Evolutionary conservation across 805 yeast genomes (phyloP).

Genomic region (Barnettozyma californica): DNA sequence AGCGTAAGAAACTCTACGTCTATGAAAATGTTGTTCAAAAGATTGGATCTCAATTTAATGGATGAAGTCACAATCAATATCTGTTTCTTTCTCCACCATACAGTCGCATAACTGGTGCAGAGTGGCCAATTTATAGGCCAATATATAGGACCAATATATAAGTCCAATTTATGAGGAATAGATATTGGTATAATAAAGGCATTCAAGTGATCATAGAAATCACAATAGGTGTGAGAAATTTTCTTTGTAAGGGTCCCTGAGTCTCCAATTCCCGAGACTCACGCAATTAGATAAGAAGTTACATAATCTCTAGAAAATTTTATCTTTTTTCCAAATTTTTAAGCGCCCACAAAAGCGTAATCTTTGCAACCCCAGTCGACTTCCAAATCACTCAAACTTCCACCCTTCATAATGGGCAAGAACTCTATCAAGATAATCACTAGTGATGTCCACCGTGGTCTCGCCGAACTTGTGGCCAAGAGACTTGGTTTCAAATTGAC

Average conservation of each 20-base stretch:
- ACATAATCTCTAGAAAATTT: background rate
- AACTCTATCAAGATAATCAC: slow-evolving; percentile 66
- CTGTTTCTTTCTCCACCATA: too few species aligned
- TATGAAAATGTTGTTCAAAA: background rate
- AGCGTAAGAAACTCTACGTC: background rate
- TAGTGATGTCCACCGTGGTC: slow-evolving; percentile 60
- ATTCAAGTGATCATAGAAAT: too few species aligned
- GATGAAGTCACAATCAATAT: background rate
- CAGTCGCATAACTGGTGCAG: too few species aligned
- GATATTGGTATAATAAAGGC: too few species aligned
- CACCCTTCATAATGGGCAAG: slow-evolving; percentile 48
- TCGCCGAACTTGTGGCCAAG: slow-evolving; percentile 64
- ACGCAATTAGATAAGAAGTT: background rate
- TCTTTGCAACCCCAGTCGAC: background rate
- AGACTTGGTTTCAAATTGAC: slow-evolving; percentile 56
- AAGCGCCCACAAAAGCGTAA: background rate
- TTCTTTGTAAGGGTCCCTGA: too few species aligned
- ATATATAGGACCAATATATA: too few species aligned
- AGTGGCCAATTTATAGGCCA: too few species aligned
- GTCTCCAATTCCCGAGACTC: too few species aligned
- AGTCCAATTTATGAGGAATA: too few species aligned
- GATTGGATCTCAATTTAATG: background rate
- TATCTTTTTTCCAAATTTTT: background rate
- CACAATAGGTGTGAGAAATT: too few species aligned
- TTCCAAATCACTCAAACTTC: background rate